phyloP scores from a whole-genome alignment of 768 basidiomycete genomes.

The Suillus alpinus region DNA sequence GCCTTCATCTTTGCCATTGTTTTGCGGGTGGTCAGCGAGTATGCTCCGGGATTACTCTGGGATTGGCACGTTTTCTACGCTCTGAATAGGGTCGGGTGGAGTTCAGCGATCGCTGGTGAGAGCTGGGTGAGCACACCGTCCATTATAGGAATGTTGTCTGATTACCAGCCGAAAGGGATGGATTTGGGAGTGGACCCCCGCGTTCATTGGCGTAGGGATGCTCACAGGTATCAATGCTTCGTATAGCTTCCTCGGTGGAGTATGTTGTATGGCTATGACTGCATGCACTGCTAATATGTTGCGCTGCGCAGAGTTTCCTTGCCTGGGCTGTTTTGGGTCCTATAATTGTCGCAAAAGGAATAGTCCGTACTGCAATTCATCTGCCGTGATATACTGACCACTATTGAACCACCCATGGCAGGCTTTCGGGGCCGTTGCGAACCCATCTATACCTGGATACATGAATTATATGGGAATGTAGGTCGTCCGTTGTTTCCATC shows the following conservation, averaged over 20 bases:
- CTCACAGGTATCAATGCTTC: constrained; percentile 52
- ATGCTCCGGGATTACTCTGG: constrained; percentile 54
- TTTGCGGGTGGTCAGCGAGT: constrained; percentile 54
- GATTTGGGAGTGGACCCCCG: constrained; percentile 36
- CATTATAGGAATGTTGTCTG: not conserved
- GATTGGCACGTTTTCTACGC: constrained; percentile 69
- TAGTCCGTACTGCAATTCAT: not conserved
- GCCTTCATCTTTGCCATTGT: constrained; percentile 45
- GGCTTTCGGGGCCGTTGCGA: constrained; percentile 2
- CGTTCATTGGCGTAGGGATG: constrained; percentile 58
- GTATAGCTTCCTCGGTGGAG: constrained; percentile 46
- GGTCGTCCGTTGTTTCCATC: not conserved
- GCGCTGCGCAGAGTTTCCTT: constrained; percentile 40
- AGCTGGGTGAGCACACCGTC: constrained; percentile 43
- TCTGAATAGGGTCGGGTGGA: constrained; percentile 54
- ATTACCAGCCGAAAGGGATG: constrained; percentile 7
- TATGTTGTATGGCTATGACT: constrained; percentile 24
- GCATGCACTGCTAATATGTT: not conserved
- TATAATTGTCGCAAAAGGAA: constrained; percentile 48
- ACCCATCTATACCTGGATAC: constrained; percentile 6
- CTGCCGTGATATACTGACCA: not conserved
- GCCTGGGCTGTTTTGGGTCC: constrained; percentile 65
- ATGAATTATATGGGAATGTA: constrained; percentile 11
- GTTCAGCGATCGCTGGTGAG: constrained; percentile 52
- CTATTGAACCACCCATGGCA: not conserved